A percentile compares a stretch with the other conserved stretches of the same genome.
Evolutionary conservation across 177 flowering plant species (phyloP).

Genomic region (Vitis hybrid): DNA sequence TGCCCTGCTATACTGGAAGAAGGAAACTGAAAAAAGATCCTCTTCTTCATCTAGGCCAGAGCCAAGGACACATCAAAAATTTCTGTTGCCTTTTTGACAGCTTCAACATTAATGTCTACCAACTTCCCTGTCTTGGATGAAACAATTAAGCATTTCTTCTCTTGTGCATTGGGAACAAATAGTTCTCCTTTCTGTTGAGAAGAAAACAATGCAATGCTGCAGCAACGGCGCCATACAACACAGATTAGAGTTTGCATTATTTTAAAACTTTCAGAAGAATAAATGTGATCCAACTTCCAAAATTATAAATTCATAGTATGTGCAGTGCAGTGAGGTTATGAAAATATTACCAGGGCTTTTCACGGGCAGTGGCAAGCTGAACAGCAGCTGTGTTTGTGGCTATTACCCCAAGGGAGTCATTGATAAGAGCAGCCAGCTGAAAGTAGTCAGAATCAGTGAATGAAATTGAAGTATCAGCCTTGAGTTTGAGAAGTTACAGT

Average conservation of each 20-base stretch:
- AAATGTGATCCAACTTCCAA: no score
- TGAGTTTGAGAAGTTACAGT: background rate
- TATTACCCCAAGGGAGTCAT: conserved; percentile 82
- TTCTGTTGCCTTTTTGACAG: conserved; percentile 52
- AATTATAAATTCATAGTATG: no score
- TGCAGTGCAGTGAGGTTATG: no score
- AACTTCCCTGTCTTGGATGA: conserved; percentile 77
- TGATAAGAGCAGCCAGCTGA: conserved; percentile 83
- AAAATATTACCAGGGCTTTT: conserved; percentile 62
- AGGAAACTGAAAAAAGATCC: background rate
- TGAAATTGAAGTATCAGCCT: background rate
- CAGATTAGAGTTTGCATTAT: background rate
- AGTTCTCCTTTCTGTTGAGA: conserved; percentile 68
- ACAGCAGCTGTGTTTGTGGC: conserved; percentile 91
- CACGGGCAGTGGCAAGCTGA: conserved; percentile 83
- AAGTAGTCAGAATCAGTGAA: conserved; percentile 3
- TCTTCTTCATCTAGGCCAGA: conserved; percentile 34
- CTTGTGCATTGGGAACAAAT: conserved; percentile 71
- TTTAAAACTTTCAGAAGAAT: no score
- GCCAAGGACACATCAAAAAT: conserved; percentile 54
- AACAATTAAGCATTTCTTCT: conserved; percentile 56
- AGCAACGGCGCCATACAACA: conserved; percentile 7
- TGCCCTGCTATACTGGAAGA: no score
- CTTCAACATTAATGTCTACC: conserved; percentile 59
- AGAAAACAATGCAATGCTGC: conserved; percentile 71